Base-by-base conservation (phyloP, 2,329 filamentous ascomycete genomes). In the Pseudovirgaria hyperparasitica region DNA sequence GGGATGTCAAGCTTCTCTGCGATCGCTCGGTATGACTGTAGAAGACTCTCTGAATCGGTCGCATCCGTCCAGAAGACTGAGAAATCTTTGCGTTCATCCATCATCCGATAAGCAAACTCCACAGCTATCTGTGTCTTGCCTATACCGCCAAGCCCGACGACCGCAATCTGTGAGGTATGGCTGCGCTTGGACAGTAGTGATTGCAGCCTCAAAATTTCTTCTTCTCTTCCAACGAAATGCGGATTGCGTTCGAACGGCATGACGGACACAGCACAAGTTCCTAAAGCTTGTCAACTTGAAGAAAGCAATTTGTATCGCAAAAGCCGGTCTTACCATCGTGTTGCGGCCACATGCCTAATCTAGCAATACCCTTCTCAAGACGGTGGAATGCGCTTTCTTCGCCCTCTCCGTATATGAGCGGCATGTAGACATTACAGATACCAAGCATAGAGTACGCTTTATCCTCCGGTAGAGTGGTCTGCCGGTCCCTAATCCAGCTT, bases 31-130 rank as follows among this genome's bases (percentile, higher is more conserved):
- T 52, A 62, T 9, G 55, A 55, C 27, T 57, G 48, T 19, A 60
- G 43, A 29, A 64, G 52, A 28, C 40, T 54, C 10, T 46, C 50
- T n/a, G 36, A 31, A 30, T 52, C 58, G 14, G 47, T 41, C 5
- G 52, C 57, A 5, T 56, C 48, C 4, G 64, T 44, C 60, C 56
- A 66, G 33, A 66, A 54, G 26, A 67, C 38, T 0, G 52, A 57
- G 27, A 43, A 58, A 4, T 50, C 45, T 2, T 47, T 46, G 17
- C 43, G 24, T 20, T 47, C 43, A 7, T 52, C 26, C 29, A 45
- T 54, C 3, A 42, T 44, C 40, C 47, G 53, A 39, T 61, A 49
- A 4, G 53, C 57, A 17, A 62, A 31, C 31, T 58, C 46, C 3
- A 63, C 38, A 5, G 44, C 54, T 4, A 62, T 32, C 22, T 55